Conservation (phyloP, 2,329 filamentous ascomycete species). For the Malbranchea zuffiana region DNA sequence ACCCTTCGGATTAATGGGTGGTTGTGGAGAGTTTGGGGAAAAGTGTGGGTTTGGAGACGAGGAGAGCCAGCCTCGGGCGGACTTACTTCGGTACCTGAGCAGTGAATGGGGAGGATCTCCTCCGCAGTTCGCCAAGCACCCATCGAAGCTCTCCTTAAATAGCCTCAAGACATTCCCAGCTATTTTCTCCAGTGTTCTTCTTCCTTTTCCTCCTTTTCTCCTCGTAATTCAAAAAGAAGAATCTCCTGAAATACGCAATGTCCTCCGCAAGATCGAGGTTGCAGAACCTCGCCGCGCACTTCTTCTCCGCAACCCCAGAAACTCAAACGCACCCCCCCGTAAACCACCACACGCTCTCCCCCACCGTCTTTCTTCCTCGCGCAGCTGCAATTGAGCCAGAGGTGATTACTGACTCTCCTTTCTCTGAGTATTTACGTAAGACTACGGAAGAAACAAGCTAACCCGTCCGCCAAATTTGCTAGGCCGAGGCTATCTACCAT, state of each 20-base stretch:
- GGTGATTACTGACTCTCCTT: too few relatives aligned
- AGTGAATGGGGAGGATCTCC: neutral
- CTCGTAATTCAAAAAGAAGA: too few relatives aligned
- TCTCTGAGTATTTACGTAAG: neutral
- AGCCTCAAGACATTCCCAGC: neutral
- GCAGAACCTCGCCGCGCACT: slow-evolving; percentile 23
- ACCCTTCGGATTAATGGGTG: slow-evolving; percentile 6
- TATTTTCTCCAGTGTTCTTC: neutral
- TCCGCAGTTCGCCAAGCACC: neutral
- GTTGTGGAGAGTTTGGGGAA: too few relatives aligned
- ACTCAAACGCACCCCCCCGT: slow-evolving; percentile 24
- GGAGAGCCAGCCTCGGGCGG: neutral
- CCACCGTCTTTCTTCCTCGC: slow-evolving; percentile 75
- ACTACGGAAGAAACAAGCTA: neutral
- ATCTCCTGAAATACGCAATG: slow-evolving; percentile 15
- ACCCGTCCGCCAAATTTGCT: slow-evolving; percentile 1
- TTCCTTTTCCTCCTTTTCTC: neutral
- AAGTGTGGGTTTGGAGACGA: slow-evolving; percentile 3
- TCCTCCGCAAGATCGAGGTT: slow-evolving; percentile 21
- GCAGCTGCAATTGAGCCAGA: slow-evolving; percentile 81
- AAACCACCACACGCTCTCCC: slow-evolving; percentile 54
- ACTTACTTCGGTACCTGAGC: neutral
- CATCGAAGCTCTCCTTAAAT: neutral
- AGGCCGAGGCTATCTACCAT: slow-evolving; percentile 75
- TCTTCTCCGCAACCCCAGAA: slow-evolving; percentile 16